Evolutionary conservation across 2,329 filamentous ascomycete species (phyloP).

Genomic region (Pseudocercospora vitis): DNA sequence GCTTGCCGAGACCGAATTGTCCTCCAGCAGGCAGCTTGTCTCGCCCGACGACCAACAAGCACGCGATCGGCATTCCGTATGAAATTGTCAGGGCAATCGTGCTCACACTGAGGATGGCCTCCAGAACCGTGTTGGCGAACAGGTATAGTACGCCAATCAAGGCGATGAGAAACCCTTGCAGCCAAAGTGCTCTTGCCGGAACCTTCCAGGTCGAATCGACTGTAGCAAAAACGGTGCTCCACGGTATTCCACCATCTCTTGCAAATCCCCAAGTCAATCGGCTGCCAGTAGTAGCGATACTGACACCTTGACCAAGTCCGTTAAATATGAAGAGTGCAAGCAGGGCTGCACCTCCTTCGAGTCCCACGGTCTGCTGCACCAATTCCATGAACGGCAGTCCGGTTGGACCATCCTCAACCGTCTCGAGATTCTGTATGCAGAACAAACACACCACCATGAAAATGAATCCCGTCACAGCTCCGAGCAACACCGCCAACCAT

Average conservation of each 20-base stretch:
- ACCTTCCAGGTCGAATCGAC: slow-evolving; percentile 54
- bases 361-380: slow-evolving; percentile 54
- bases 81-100: slow-evolving; percentile 46
- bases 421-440: slow-evolving; percentile 52
- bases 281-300: slow-evolving; percentile 46
- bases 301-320: slow-evolving; percentile 55
- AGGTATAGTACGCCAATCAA: slow-evolving; percentile 53
- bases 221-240: slow-evolving; percentile 34
- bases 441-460: slow-evolving; percentile 59
- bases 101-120: slow-evolving; percentile 46
- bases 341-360: slow-evolving; percentile 46
- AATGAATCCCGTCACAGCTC: slow-evolving; percentile 51
- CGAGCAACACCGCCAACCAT: slow-evolving; percentile 53
- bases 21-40: slow-evolving; percentile 51
- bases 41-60: slow-evolving; percentile 49
- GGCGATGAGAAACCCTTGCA: slow-evolving; percentile 50
- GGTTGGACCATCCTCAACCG: slow-evolving; percentile 47
- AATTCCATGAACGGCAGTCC: slow-evolving; percentile 61
- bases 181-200: slow-evolving; percentile 54
- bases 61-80: slow-evolving; percentile 42
- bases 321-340: slow-evolving; percentile 58
- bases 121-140: slow-evolving; percentile 44
- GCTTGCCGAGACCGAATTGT: slow-evolving; percentile 48
- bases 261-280: slow-evolving; percentile 34
- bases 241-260: slow-evolving; percentile 31